Conservation (phyloP, 163 green algal genomes). For the Scenedesmus sp. region DNA sequence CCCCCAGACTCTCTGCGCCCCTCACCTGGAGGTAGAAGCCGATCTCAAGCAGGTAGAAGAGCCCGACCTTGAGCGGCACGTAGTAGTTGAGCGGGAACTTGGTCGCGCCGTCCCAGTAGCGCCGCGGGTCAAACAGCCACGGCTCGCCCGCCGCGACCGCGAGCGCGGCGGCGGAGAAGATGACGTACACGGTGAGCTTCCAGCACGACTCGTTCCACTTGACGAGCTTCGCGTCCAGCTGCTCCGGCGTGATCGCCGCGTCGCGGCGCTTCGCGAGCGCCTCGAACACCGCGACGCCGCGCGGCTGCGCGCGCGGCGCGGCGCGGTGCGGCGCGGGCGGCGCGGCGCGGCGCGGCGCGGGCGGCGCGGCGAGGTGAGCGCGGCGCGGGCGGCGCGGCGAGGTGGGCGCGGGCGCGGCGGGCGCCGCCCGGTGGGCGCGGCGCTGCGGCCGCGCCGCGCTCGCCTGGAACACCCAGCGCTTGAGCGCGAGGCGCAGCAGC, state of each 20-base stretch:
- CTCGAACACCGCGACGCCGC: constrained; percentile 36
- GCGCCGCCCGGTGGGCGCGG: not conserved
- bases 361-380: not conserved
- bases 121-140: constrained; percentile 47
- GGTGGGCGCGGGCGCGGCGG: too few relatives aligned
- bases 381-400: not conserved
- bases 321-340: too few relatives aligned
- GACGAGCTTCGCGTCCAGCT: constrained; percentile 44
- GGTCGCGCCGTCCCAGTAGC: constrained; percentile 64
- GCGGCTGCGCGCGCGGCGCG: constrained; percentile 37
- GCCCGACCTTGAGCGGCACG: constrained; percentile 28
- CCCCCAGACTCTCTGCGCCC: too few relatives aligned
- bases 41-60: constrained; percentile 72
- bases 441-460: not conserved
- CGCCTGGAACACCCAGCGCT: constrained; percentile 51
- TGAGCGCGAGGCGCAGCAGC: constrained; percentile 37
- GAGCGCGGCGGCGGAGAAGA: constrained; percentile 54
- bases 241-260: not conserved
- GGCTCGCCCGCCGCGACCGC: constrained; percentile 25
- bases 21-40: constrained; percentile 66
- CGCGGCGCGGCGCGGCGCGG: too few relatives aligned
- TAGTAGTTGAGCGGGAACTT: constrained; percentile 66
- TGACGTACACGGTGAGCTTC: constrained; percentile 62
- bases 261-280: constrained; percentile 47
- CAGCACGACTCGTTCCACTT: constrained; percentile 74